These are phyloP conservation scores for Mollisia scopiformis DNA, from an alignment of 2,329 filamentous ascomycete species.

Conservation along the genomic window DNA sequence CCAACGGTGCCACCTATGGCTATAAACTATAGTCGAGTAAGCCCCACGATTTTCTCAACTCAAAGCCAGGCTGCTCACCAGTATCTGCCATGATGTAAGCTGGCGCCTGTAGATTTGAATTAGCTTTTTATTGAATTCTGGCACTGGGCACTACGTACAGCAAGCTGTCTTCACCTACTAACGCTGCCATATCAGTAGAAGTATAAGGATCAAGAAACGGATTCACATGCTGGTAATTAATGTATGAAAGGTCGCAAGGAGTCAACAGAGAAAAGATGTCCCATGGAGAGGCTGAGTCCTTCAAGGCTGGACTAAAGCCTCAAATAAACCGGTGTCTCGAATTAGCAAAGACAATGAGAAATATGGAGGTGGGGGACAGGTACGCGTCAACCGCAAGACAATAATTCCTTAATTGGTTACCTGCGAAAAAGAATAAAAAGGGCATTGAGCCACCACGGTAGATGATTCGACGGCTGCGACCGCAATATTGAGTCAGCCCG, in stretches of 20 bases:
- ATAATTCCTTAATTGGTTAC: not conserved
- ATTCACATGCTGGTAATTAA: not conserved
- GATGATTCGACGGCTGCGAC: not conserved
- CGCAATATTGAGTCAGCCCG: not conserved
- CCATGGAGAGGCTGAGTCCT: not conserved
- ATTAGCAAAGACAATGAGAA: not conserved
- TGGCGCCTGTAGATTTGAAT: not conserved
- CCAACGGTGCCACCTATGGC: conserved; percentile 15
- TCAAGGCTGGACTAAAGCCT: not conserved
- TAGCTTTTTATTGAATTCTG: not conserved
- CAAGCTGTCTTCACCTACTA: not conserved
- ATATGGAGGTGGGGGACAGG: not conserved
- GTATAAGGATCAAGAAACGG: not conserved
- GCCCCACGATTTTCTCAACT: not conserved
- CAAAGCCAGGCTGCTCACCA: not conserved
- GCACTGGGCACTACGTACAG: not conserved
- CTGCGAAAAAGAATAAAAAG: not conserved
- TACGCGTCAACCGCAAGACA: not conserved
- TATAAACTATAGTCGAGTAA: conserved; percentile 9
- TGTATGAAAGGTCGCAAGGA: not conserved
- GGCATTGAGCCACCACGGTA: not conserved
- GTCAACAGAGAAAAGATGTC: not conserved
- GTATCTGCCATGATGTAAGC: conserved; percentile 8
- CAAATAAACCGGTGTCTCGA: not conserved
- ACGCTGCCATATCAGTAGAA: not conserved